phyloP scores from a whole-genome alignment of 106 monocot species.

The Narthecium ossifragum region DNA sequence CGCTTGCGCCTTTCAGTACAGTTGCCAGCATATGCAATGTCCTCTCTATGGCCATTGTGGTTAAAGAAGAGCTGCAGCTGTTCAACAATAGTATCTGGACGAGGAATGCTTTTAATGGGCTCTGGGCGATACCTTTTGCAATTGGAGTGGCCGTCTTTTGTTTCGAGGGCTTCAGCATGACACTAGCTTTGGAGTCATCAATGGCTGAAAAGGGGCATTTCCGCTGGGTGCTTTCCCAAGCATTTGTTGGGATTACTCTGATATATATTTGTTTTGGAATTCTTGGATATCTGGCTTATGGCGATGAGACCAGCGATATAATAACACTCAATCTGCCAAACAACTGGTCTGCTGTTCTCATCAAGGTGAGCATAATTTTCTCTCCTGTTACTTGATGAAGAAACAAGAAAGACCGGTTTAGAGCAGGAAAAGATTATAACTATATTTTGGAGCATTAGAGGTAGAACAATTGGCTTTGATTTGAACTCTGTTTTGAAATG shows the following conservation, averaged over 20 bases:
- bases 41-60: constrained; percentile 87
- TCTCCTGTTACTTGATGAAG: neutral
- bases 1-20: constrained; percentile 79
- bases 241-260: constrained; percentile 56
- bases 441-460: too few species aligned
- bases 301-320: constrained; percentile 79
- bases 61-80: constrained; percentile 70
- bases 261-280: constrained; percentile 65
- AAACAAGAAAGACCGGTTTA: too few species aligned
- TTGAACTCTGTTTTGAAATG: neutral
- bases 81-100: constrained; percentile 25
- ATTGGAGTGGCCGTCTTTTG: constrained; percentile 85
- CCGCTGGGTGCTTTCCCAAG: constrained; percentile 55
- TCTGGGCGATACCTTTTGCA: constrained; percentile 66
- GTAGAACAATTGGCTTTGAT: too few species aligned
- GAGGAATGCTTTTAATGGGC: constrained; percentile 66
- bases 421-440: too few species aligned
- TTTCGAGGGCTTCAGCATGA: constrained; percentile 96
- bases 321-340: constrained; percentile 85
- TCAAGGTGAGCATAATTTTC: constrained; percentile 59
- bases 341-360: constrained; percentile 58
- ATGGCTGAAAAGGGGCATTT: constrained; percentile 68
- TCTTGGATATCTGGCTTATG: constrained; percentile 86
- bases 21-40: constrained; percentile 88
- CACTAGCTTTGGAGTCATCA: constrained; percentile 72